Conservation (phyloP, 2,329 filamentous ascomycete species). For the Domatiomyces catenatus region DNA sequence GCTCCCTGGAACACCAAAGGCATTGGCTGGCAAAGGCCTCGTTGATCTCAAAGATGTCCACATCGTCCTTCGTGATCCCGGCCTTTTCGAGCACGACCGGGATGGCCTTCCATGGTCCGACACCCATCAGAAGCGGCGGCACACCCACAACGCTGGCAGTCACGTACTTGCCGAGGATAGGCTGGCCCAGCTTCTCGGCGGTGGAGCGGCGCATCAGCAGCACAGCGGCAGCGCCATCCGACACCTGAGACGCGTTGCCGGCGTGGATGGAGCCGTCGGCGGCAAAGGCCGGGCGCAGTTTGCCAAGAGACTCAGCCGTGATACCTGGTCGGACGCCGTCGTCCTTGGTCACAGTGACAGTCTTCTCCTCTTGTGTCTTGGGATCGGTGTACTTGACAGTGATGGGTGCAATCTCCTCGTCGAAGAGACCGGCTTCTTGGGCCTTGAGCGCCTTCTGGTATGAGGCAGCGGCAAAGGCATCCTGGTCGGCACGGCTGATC, state of each 20-base stretch:
- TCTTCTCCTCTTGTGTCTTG: conserved; percentile 73
- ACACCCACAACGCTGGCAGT: conserved; percentile 74
- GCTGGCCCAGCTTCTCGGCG: conserved; percentile 74
- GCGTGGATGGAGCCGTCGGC: conserved; percentile 90
- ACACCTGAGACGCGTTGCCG: conserved; percentile 90
- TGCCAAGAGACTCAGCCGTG: conserved; percentile 72
- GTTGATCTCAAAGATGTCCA: conserved; percentile 98
- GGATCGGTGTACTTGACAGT: conserved; percentile 79
- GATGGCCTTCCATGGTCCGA: conserved; percentile 91
- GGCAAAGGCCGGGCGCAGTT: conserved; percentile 80
- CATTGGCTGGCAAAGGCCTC: conserved; percentile 96
- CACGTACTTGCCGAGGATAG: conserved; percentile 84
- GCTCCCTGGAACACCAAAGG: conserved; percentile 79
- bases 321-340: conserved; percentile 77
- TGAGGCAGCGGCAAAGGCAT: conserved; percentile 82
- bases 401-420: conserved; percentile 77
- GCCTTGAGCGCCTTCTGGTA: conserved; percentile 82
- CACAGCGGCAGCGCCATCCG: conserved; percentile 87
- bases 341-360: conserved; percentile 68
- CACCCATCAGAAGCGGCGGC: conserved; percentile 83
- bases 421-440: conserved; percentile 76
- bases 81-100: conserved; percentile 80
- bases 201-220: conserved; percentile 89
- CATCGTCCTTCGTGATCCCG: conserved; percentile 71
- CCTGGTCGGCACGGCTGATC: conserved; percentile 59